Percentiles rank a stretch among this genome's conserved stretches.
phyloP scores from a whole-genome alignment of 1,139 yeast species.

The Geotrichum australiense region DNA sequence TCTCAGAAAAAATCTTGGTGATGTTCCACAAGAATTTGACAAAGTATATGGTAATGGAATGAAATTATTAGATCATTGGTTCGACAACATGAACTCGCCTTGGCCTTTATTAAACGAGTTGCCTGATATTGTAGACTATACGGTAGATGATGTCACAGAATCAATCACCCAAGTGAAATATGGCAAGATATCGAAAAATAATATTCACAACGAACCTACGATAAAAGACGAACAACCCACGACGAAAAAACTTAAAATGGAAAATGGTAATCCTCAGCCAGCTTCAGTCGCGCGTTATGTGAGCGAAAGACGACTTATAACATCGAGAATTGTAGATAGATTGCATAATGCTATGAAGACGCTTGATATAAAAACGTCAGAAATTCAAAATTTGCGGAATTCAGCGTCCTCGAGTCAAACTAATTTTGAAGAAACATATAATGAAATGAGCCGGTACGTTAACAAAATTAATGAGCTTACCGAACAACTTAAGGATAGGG shows the following conservation, averaged over 20 bases:
- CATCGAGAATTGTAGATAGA: constrained; percentile 44
- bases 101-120: constrained; percentile 78
- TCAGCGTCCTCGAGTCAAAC: constrained; percentile 29
- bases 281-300: too few species aligned
- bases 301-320: constrained; percentile 48
- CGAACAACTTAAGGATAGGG: constrained; percentile 23
- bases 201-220: too few species aligned
- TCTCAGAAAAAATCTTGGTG: constrained; percentile 75
- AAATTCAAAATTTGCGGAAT: constrained; percentile 33
- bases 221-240: too few species aligned
- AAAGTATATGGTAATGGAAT: constrained; percentile 68
- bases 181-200: neutral
- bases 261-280: constrained; percentile 4
- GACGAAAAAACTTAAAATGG: constrained; percentile 1
- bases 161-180: constrained; percentile 65
- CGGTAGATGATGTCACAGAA: constrained; percentile 68
- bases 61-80: constrained; percentile 56
- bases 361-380: constrained; percentile 23
- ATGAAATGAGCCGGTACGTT: constrained; percentile 36
- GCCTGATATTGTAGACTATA: constrained; percentile 54
- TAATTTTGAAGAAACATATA: constrained; percentile 39
- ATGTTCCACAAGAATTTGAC: constrained; percentile 69
- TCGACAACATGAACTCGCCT: constrained; percentile 35
- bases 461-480: constrained; percentile 25
- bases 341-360: constrained; percentile 25